Conservation (phyloP, 768 basidiomycete species). For the Tricholoma furcatifolium region DNA sequence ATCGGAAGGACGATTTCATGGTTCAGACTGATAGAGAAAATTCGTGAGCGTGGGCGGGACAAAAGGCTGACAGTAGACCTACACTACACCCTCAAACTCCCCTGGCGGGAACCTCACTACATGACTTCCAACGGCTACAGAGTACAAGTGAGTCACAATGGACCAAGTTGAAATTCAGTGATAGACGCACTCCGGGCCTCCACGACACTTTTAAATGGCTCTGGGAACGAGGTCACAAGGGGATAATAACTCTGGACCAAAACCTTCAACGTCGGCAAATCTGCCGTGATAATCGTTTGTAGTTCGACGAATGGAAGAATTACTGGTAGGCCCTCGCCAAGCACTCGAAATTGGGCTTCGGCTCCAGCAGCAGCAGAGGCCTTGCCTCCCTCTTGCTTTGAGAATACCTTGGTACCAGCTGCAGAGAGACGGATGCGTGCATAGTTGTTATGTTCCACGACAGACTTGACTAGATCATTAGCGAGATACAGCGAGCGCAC, state of each 20-base stretch:
- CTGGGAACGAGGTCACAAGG: conserved; percentile 58
- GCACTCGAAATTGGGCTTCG: conserved; percentile 69
- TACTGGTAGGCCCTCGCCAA: conserved; percentile 83
- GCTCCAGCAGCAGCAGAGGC: conserved; percentile 25
- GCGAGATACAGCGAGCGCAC: conserved; percentile 85
- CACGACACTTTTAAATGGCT: conserved; percentile 55
- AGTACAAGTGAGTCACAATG: background rate
- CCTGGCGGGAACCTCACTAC: conserved; percentile 68
- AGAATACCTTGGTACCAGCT: conserved; percentile 92
- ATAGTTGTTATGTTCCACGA: conserved; percentile 82
- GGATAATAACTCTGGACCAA: conserved; percentile 83
- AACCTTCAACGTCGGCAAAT: conserved; percentile 55
- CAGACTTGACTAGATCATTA: conserved; percentile 79
- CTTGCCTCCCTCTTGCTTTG: conserved; percentile 79
- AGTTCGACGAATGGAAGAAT: conserved; percentile 81
- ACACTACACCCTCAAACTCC: conserved; percentile 52
- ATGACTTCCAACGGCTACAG: conserved; percentile 65
- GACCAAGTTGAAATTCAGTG: background rate
- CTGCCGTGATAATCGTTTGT: conserved; percentile 56
- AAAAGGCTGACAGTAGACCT: conserved; percentile 24
- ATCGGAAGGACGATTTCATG: conserved; percentile 88
- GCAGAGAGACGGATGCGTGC: conserved; percentile 82
- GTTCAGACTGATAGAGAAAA: conserved; percentile 47
- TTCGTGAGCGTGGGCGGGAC: conserved; percentile 4
- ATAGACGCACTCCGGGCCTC: conserved; percentile 50